Percentiles rank a stretch among this genome's conserved stretches.
Evolutionary conservation across 345 rosid species (phyloP).

Genomic region (Diplotaxis tenuifolia): DNA sequence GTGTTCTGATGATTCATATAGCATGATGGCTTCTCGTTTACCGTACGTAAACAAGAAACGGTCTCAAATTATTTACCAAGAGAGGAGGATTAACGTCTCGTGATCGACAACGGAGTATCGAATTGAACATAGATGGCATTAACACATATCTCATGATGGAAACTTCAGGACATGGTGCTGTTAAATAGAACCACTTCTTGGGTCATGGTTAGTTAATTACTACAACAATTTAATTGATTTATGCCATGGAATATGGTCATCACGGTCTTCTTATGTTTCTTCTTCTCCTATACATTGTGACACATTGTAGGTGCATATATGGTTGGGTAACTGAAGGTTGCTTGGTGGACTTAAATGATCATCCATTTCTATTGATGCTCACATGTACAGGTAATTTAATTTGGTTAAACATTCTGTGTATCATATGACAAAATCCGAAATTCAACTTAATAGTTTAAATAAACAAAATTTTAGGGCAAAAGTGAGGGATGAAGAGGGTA

Average conservation of each 20-base stretch:
- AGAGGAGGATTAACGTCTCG: slow-evolving; percentile 81
- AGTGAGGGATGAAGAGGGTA: slow-evolving; percentile 52
- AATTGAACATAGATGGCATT: slow-evolving; percentile 68
- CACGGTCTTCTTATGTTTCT: too few species aligned
- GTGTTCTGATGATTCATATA: background rate
- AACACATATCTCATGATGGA: slow-evolving; percentile 96
- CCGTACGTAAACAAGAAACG: slow-evolving; percentile 65
- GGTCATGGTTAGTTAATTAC: slow-evolving; percentile 63
- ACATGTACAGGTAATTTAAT: slow-evolving; percentile 68
- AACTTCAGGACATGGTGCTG: slow-evolving; percentile 94
- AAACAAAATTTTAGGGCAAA: slow-evolving; percentile 47
- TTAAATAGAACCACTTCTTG: slow-evolving; percentile 81
- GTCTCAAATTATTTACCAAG: slow-evolving; percentile 82
- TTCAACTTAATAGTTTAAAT: background rate
- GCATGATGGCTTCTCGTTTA: background rate
- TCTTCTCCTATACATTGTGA: too few species aligned
- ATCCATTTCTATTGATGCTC: slow-evolving; percentile 75
- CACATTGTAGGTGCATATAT: slow-evolving; percentile 65
- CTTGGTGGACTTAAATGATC: slow-evolving; percentile 70
- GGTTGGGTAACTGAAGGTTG: slow-evolving; percentile 93
- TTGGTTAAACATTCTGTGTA: background rate
- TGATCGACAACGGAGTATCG: slow-evolving; percentile 85
- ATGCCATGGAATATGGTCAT: too few species aligned
- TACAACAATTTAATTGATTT: too few species aligned
- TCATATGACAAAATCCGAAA: background rate